phyloP scores from a whole-genome alignment of 148 eudicot species.

The Polygonum maritimum region DNA sequence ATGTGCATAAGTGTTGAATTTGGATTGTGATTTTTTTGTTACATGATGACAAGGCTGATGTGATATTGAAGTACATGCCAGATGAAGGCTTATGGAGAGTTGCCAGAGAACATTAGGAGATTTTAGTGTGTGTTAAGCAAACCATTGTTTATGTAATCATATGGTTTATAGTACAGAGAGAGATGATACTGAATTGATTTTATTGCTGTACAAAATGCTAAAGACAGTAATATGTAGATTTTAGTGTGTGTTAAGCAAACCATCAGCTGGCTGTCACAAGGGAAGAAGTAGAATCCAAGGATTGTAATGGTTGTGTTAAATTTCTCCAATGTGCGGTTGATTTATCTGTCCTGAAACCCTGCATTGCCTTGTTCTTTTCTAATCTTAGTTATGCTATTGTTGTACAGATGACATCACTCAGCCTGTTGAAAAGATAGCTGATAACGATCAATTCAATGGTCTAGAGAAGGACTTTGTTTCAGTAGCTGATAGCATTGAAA shows the following conservation, averaged over 20 bases:
- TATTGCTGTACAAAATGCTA: background rate
- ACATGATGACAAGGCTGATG: too few species aligned
- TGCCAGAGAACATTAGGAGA: too few species aligned
- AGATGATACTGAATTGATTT: background rate
- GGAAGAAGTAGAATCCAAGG: background rate
- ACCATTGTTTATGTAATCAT: too few species aligned
- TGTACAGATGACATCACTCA: constrained; percentile 67
- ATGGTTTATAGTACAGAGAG: background rate
- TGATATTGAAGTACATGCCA: too few species aligned
- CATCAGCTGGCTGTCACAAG: background rate
- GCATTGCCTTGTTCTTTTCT: background rate
- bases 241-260: background rate
- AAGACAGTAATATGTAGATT: background rate
- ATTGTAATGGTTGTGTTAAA: background rate
- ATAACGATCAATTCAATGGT: constrained; percentile 17
- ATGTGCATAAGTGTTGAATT: too few species aligned
- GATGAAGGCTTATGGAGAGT: too few species aligned
- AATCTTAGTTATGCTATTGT: background rate
- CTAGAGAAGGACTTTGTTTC: constrained; percentile 16
- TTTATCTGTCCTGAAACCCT: background rate
- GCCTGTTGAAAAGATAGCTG: constrained; percentile 31
- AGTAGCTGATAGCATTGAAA: constrained; percentile 25
- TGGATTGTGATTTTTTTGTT: too few species aligned
- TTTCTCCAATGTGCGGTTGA: background rate
- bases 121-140: too few species aligned